phyloP scores from a whole-genome alignment of 441 rosid species.

The Pelargonium myrrhifolium region DNA sequence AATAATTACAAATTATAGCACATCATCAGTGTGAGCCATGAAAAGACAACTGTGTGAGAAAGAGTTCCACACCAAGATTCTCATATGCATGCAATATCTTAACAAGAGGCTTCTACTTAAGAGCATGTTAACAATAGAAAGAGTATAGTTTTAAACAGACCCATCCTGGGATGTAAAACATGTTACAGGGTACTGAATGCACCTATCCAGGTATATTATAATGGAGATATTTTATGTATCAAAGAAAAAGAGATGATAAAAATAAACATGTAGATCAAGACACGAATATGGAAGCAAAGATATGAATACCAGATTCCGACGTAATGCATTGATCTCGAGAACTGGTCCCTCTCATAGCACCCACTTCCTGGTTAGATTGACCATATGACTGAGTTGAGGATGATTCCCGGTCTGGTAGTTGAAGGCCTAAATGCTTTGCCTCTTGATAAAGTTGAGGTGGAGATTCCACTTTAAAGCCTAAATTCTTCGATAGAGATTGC shows the following conservation, averaged over 20 bases:
- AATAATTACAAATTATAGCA: background rate
- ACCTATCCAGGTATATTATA: no score
- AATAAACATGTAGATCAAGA: no score
- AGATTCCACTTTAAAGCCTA: conserved; percentile 22
- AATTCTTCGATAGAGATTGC: conserved; percentile 17
- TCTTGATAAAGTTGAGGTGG: conserved; percentile 20
- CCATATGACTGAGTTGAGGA: conserved; percentile 30
- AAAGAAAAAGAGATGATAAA: background rate
- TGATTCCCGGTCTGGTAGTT: conserved; percentile 30
- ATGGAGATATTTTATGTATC: background rate
- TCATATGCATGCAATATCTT: no score
- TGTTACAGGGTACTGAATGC: no score
- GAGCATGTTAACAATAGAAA: no score
- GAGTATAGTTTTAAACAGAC: no score
- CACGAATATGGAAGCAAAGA: background rate
- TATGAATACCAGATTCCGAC: conserved; percentile 35
- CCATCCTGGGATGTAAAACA: no score
- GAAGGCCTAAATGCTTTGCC: conserved; percentile 31
- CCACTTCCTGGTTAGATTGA: conserved; percentile 30
- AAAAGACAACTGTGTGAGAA: no score
- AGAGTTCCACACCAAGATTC: no score
- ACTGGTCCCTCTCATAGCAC: conserved; percentile 23
- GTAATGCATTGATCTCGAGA: conserved; percentile 38
- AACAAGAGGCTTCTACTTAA: no score
- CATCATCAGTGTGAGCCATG: background rate